Base-by-base conservation (phyloP, 768 basidiomycete species). In the Bullera alba region DNA sequence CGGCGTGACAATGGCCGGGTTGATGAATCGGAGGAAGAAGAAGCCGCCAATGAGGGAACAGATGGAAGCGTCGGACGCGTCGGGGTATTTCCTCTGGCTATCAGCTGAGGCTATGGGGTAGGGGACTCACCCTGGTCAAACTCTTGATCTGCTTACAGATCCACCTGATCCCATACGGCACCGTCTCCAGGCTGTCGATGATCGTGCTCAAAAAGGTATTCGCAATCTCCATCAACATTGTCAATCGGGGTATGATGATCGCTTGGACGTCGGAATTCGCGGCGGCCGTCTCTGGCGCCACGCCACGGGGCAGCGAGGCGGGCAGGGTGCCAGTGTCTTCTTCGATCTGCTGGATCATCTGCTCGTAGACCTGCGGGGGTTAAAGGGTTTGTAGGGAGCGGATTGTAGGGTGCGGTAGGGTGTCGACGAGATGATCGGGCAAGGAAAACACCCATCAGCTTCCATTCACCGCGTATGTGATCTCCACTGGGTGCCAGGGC, bases 151-250 rank as follows among this genome's bases (percentile, higher is more conserved):
- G 95, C 74, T 99, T 99, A 76, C 95, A 99, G 69, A 99, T 99
- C 95, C 95, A 99, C 58, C 95, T 81, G 57, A 99, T 99, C 63
- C 95, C 95, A 67, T 99, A 99, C 23, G 95, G 95, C 14, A 97
- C 95, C 63, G 86, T 91, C 63, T 99, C 95, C 83, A 96, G 83
- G 56, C 88, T 91, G 56, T 96, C 93, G 63, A 99, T 97, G 67
- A 99, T 99, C 7, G 95, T 99, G 28, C 89, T 78, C 52, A 99
- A 77, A 76, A 99, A 97, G 65, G 86, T 88, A 66, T 97, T 97
- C 42, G 95, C 95, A 54, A 99, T 99, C 72, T 99, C 95, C 91
- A 99, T 97, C 57, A 99, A 79, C 95, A 99, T 97, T 2, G 91
- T 92, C 42, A 97, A 75, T 21, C 95, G 83, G 15, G 95, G 95